Evolutionary conservation across 768 basidiomycete species (phyloP), one percentile per base, ranked within the genome.

Genomic region (Auriculariales sp.): DNA sequence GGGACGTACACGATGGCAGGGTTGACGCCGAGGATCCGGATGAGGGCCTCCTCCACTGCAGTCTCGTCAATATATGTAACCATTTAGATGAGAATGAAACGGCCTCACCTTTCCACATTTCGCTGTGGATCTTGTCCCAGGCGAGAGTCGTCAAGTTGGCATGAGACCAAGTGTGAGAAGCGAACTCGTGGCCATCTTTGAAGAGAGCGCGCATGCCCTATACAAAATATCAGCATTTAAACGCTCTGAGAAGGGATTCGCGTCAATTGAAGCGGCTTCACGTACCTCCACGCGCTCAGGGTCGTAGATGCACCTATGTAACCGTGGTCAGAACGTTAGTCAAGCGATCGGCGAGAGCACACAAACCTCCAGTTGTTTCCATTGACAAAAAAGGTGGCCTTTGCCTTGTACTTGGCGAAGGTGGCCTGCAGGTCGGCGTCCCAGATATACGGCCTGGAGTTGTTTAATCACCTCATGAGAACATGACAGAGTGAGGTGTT

Each of bases 131-230:
- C 28, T 70, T 56, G 28, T 63, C 63, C 57, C 57, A 57, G 1
- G 55, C 57, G 17, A 70, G 60, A 2, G 55, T 59, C 1, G 58
- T 54, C 4, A 72, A 57, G 33, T 68, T 55, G 10, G 58, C 56
- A 51, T 73, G 71, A 7, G 56, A 58, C 71, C 71, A 73, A 5
- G 71, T 72, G 52, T 73, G 71, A 31, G 70, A 71, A 3, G 61
- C 70, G 47, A 73, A 50, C 55, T 68, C 66, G 53, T 73, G 71
- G 10, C 69, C 71, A 17, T 62, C 57, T 48, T 32, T 32, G 7
- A 32, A 7, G 31, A 32, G 9, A 15, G 31, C 31, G 9, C 7
- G 31, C 15, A 32, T 32, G 15, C 7, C 31, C 31, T 15, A 9
- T 9, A 7, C 25, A 42, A 57, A 52, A 39, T 66, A 68, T n/a